A percentile compares a stretch with the other conserved stretches of the same genome.
phyloP scores from a whole-genome alignment of 1,284 basidiomycete species.

The Leccinum angustisporum region DNA sequence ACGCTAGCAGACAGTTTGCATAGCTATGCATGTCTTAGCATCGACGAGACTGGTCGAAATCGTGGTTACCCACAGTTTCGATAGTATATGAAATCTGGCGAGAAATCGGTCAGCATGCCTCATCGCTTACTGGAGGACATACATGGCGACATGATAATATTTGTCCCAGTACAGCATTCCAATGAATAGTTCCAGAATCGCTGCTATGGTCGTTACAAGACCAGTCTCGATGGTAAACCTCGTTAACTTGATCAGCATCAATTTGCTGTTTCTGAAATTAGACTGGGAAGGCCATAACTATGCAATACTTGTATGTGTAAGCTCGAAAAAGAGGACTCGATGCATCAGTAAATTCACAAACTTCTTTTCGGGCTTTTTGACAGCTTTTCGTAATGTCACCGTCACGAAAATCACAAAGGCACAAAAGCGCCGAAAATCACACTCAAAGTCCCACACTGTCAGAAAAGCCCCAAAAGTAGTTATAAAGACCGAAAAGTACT shows the following conservation, averaged over 20 bases:
- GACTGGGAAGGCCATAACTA: not conserved
- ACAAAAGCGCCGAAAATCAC: no score
- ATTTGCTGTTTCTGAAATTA: not conserved
- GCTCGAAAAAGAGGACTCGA: not conserved
- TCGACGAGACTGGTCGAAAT: not conserved
- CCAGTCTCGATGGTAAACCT: not conserved
- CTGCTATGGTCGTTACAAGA: not conserved
- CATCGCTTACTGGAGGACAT: not conserved
- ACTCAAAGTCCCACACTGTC: no score
- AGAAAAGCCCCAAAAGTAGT: no score
- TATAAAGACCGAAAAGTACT: no score
- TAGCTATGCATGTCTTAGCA: constrained; percentile 7
- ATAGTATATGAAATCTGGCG: constrained; percentile 11
- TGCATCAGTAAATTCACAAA: no score
- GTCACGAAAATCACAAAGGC: no score
- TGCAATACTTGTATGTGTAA: not conserved
- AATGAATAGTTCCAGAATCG: not conserved
- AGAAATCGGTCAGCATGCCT: not conserved
- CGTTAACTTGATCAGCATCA: not conserved
- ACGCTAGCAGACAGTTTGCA: constrained; percentile 14
- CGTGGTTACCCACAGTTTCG: constrained; percentile 10
- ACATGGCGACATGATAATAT: constrained; percentile 13
- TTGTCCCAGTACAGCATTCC: no score
- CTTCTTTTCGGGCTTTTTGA: no score
- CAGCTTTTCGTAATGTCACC: no score